Evolutionary conservation across 495 filamentous ascomycete species (phyloP), one percentile per base, ranked within the genome.

Genomic region (Cairneyella variabilis): DNA sequence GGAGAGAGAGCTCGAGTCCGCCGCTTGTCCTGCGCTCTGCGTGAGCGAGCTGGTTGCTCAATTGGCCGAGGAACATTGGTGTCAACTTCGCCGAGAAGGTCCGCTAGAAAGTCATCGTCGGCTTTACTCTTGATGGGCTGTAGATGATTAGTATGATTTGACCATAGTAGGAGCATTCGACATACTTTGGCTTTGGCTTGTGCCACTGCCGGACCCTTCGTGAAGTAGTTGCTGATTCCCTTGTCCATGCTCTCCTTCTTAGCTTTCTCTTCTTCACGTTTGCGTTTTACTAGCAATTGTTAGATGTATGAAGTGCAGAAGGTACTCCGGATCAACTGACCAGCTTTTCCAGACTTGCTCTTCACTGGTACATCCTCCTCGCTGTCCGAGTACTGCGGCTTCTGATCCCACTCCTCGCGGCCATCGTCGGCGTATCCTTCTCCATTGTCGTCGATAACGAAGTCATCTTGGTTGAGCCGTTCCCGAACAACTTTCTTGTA

Each of bases 361-460:
- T 78, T 76, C 16, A 76, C 68, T 12, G 83, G 78, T 43, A 81
- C 62, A 48, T 86, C 88, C 17, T 81, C 83, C 20, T 90, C 86
- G 60, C 86, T 89, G 58, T 88, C 89, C 6, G 83, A 83, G 60
- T 89, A 84, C 36, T 63, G 69, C 17, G 71, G 78, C 57, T 87
- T 82, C 51, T 77, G 74, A 56, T 95, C 90, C 95, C 93, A 98
- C 40, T 96, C 93, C 66, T 98, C 93, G 44, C 93, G 88, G 51
- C 93, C 93, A 65, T 98, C 95, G 64, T 98, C 93, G 46, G 88
- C 92, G 65, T 98, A 98, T 22, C 90, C 89, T 56, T 88, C 88
- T 46, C 90, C 91, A 70, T 95, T 91, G 69, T 93, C 88, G 69
- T 95, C 89, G 48, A 98, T 89, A 50, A 98, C 92, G 54, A 98